Conservation (phyloP, 768 basidiomycete species). For the Suillus bovinus region DNA sequence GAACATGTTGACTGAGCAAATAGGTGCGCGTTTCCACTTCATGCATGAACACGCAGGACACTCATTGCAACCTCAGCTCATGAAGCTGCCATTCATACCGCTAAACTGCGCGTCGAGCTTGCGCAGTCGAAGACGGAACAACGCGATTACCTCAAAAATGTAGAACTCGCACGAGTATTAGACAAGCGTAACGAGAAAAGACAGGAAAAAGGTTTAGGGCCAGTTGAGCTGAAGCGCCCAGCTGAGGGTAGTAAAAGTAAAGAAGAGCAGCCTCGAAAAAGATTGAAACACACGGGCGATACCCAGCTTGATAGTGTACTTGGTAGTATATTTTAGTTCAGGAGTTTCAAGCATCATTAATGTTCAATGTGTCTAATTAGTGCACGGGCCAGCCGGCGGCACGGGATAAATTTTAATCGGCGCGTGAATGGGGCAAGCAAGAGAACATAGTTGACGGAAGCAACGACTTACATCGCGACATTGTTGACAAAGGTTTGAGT, state of each 20-base stretch:
- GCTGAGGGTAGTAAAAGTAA: slow-evolving; percentile 16
- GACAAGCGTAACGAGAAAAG: slow-evolving; percentile 78
- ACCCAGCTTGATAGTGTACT: slow-evolving; percentile 45
- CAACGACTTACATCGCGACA: slow-evolving; percentile 58
- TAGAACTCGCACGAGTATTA: slow-evolving; percentile 86
- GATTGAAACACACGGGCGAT: slow-evolving; percentile 15
- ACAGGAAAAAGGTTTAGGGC: slow-evolving; percentile 55
- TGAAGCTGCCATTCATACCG: slow-evolving; percentile 85
- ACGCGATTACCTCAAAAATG: slow-evolving; percentile 89
- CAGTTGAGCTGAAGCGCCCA: slow-evolving; percentile 28
- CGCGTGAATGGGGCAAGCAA: slow-evolving; percentile 17
- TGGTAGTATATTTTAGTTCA: slow-evolving; percentile 50
- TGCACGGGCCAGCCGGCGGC: slow-evolving; percentile 17
- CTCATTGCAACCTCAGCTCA: slow-evolving; percentile 59
- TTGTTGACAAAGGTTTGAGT: slow-evolving; percentile 41
- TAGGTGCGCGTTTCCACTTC: slow-evolving; percentile 65
- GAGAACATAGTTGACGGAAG: slow-evolving; percentile 17
- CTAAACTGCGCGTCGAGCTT: slow-evolving; percentile 89
- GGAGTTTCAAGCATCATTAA: no score
- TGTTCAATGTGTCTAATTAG: slow-evolving; percentile 9
- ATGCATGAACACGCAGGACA: not conserved
- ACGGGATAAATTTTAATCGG: slow-evolving; percentile 24
- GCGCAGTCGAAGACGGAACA: slow-evolving; percentile 88
- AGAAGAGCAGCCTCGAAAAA: slow-evolving; percentile 12
- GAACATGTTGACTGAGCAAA: slow-evolving; percentile 98